These are phyloP conservation scores for Murraya koenigii DNA, from an alignment of 345 rosid genomes.

Conservation along the genomic window DNA sequence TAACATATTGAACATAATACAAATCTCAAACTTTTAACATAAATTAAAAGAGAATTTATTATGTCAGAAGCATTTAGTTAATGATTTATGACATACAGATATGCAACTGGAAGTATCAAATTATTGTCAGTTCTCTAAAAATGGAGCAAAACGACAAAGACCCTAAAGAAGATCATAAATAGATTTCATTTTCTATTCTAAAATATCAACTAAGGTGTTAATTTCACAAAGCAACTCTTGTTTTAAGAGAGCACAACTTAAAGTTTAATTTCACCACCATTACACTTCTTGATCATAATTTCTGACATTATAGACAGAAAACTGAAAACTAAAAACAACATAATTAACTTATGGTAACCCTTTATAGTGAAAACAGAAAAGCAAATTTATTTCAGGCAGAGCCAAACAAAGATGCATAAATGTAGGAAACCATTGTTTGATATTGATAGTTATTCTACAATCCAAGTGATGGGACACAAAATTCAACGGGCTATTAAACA, in stretches of 20 bases:
- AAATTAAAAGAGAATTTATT: neutral
- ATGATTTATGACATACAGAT: neutral
- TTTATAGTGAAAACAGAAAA: neutral
- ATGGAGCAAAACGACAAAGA: neutral
- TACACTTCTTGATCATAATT: neutral
- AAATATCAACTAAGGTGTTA: neutral
- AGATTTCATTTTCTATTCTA: neutral
- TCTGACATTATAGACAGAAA: neutral
- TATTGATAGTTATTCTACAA: neutral
- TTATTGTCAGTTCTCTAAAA: neutral
- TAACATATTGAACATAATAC: neutral
- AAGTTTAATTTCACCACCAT: neutral
- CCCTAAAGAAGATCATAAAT: neutral
- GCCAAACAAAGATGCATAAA: neutral
- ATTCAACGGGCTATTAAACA: neutral
- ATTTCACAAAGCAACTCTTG: neutral
- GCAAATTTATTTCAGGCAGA: neutral
- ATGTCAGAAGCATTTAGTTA: neutral
- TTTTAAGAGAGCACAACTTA: neutral
- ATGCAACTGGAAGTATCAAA: neutral
- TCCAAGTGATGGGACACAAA: no score
- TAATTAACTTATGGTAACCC: neutral
- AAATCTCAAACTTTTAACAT: conserved; percentile 3
- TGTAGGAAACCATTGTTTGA: neutral
- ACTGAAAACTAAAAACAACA: neutral